Base-by-base conservation (phyloP, 129 eudicot genomes). In the Smallanthus sonchifolius region DNA sequence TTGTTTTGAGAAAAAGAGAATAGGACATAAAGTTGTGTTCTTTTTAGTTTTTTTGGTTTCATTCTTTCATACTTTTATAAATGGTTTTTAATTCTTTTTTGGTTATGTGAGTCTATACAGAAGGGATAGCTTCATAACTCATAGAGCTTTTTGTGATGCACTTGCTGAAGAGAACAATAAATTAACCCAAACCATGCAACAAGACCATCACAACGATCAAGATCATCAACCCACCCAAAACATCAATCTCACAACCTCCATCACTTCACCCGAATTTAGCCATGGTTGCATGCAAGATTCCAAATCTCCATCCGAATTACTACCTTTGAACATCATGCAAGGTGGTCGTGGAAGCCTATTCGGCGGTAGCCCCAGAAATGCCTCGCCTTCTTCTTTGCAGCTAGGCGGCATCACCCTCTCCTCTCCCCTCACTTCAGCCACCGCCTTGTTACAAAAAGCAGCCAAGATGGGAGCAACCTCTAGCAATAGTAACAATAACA, bases 61-160 rank as follows among this genome's bases (percentile, higher is more conserved):
- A 4, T 16, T 16, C 30, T 64, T 37, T 1, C 39, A 32, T 32
- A 3, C 16, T 39, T n/a, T 40, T 38, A 38, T 10, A 15, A 37
- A n/a, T 55, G 19, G 0, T 73, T 30, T 40, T 37, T 15, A 10
- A 42, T 28, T 16, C 13, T 13, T 34, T 24, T 74, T 62, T 63
- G 6, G 10, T 52, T 39, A 30, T 38, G 10, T 76, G 20, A 54
- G 32, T 71, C 11, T 39, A 8, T 35, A 20, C 85, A 81, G 85
- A 65, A 81, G 78, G 73, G 85, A 81, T 54, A 81, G 85, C 85
- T 81, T 81, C 65, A 81, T 81, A 77, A 81, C 81, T 52, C 85
- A 81, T 59, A 70, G 85, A 76, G 85, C 85, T 48, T 81, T 81
- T 35, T 81, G 85, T 77, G 85, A 81, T 70, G 85, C 81, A 13